Conservation (phyloP, 257 asterid species). For the Solanum clarkiae region DNA sequence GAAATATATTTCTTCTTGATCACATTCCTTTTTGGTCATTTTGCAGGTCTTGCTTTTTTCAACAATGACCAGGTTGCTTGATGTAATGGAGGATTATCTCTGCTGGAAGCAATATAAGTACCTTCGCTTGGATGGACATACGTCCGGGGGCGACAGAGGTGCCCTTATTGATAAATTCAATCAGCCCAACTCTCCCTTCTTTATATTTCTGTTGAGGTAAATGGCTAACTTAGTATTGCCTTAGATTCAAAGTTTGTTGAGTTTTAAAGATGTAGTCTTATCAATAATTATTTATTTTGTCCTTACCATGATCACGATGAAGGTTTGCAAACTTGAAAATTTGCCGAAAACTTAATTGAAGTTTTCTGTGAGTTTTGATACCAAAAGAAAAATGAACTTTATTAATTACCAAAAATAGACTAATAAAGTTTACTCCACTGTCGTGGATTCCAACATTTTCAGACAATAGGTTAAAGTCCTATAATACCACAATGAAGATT, state of each 20-base stretch:
- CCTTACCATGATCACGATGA: background rate
- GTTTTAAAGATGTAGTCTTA: background rate
- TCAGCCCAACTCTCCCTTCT: slow-evolving; percentile 79
- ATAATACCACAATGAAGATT: background rate
- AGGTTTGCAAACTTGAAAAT: background rate
- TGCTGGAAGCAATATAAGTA: slow-evolving; percentile 88
- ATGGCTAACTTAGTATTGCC: slow-evolving; percentile 1
- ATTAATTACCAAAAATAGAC: background rate
- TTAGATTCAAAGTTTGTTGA: background rate
- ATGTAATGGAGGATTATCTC: slow-evolving; percentile 98
- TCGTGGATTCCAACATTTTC: background rate
- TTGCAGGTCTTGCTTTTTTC: slow-evolving; percentile 93
- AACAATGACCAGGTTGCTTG: slow-evolving; percentile 97
- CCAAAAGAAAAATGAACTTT: background rate
- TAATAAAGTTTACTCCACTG: background rate
- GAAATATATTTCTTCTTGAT: background rate
- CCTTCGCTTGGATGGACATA: slow-evolving; percentile 96
- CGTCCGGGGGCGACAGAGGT: slow-evolving; percentile 98
- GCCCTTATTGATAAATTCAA: slow-evolving; percentile 81
- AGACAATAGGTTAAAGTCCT: background rate
- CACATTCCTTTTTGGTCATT: background rate
- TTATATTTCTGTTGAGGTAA: slow-evolving; percentile 95
- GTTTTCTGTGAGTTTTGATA: background rate
- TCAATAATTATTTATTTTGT: background rate
- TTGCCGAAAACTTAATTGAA: background rate